Evolutionary conservation across 2,329 filamentous ascomycete genomes (phyloP), one percentile per base, ranked within the genome.

Genomic region (Aspergillus sp.): DNA sequence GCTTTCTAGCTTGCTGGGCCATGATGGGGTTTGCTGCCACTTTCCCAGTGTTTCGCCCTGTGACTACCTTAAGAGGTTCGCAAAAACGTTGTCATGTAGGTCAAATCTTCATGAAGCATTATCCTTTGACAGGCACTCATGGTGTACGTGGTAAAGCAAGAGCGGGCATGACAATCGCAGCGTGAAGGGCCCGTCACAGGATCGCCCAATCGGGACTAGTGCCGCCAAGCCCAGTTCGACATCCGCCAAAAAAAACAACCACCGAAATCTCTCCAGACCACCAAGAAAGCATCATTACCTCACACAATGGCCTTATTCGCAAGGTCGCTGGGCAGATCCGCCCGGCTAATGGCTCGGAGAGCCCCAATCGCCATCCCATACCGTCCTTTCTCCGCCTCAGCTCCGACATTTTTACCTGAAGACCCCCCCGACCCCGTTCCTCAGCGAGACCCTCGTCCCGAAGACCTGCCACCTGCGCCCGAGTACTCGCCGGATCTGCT

Each of bases 291-390:
- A 55, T 57, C 61, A 57, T 53, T 52, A 50, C 55, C 59, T 51
- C 54, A 56, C 59, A 64, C 68, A 70, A 78, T 78, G 75, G 75
- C 74, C 64, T 71, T 69, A 57, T 67, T 68, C 63, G 66, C 73
- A 58, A 69, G 72, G 66, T 75, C 68, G 61, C 65, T 78, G 66
- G 67, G 70, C 68, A 74, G 72, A 47, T 65, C 71, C 50, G 70
- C 73, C 57, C 60, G 72, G 13, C 61, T 67, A 39, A 50, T 75
- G 54, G 66, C 67, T 59, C 69, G 68, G 45, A 70, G 71, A 67
- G 68, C 68, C 47, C 65, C 66, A 52, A 60, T 70, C 22, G 46
- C 58, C 19, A 45, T 62, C 8, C 59, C 59, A 19, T 61, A 60
- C 41, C 75, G 73, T 12, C 66, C 64, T 22, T 76, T 77, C 59